A percentile compares a stretch with the other conserved stretches of the same genome.
Conservation (phyloP, 306 rosid genomes). For the Fragaria iinumae region DNA sequence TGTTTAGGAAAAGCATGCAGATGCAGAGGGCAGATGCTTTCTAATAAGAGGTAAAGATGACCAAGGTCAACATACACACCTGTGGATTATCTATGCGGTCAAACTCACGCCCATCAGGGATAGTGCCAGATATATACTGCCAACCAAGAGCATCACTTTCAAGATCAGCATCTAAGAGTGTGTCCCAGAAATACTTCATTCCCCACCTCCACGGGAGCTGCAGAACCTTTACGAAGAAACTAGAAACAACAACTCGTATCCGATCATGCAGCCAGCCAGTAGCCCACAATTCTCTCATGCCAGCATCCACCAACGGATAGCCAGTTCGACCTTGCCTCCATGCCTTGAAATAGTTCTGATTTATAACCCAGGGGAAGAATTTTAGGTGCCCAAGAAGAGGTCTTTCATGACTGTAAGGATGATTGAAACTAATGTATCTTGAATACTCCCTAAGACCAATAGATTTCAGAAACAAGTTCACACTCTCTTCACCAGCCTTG, state of each 20-base stretch:
- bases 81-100: constrained; percentile 98
- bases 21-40: constrained; percentile 17
- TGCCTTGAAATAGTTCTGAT: constrained; percentile 72
- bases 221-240: constrained; percentile 93
- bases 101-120: constrained; percentile 86
- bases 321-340: constrained; percentile 99
- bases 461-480: constrained; percentile 79
- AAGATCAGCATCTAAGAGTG: constrained; percentile 95
- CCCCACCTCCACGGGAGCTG: constrained; percentile 99
- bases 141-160: constrained; percentile 97
- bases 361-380: constrained; percentile 81
- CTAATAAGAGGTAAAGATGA: constrained; percentile 18
- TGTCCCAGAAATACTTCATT: constrained; percentile 98
- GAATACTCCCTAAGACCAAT: constrained; percentile 93
- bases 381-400: constrained; percentile 88
- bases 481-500: constrained; percentile 84
- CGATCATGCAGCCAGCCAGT: constrained; percentile 97
- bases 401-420: constrained; percentile 75
- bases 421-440: constrained; percentile 85
- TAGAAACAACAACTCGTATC: constrained; percentile 87
- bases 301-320: constrained; percentile 96
- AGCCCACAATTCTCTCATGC: constrained; percentile 99
- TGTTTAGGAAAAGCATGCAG: constrained; percentile 7
- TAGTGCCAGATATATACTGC: constrained; percentile 90
- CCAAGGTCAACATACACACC: constrained; percentile 39